phyloP scores from a whole-genome alignment of 2,329 filamentous ascomycete species.

The Pleoardoris graminearum region DNA sequence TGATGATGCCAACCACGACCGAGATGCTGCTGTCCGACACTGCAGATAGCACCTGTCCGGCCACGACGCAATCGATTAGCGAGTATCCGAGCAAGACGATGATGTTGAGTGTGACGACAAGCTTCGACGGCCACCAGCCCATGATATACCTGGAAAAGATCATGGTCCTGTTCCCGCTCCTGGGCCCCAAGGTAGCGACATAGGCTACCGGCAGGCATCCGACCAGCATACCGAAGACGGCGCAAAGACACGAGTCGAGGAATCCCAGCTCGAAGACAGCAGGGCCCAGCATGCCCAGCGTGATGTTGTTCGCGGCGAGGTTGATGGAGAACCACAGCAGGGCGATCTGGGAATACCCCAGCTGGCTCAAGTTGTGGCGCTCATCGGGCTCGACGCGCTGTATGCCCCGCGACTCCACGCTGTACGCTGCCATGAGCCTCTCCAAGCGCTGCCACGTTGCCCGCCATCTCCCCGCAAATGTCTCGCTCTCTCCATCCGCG shows the following conservation, averaged over 20 bases:
- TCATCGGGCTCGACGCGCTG: conserved; percentile 60
- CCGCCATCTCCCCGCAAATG: conserved; percentile 19
- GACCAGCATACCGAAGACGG: conserved; percentile 60
- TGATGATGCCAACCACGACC: conserved; percentile 66
- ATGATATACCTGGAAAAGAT: conserved; percentile 60
- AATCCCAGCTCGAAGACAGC: conserved; percentile 63
- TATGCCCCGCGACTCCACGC: conserved; percentile 64
- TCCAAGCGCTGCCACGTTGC: conserved; percentile 42
- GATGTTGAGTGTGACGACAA: conserved; percentile 65
- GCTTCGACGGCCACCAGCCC: conserved; percentile 68
- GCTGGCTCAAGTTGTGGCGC: conserved; percentile 55
- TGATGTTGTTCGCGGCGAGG: conserved; percentile 65
- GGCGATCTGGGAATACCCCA: conserved; percentile 61
- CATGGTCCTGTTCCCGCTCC: conserved; percentile 65
- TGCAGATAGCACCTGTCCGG: conserved; percentile 69
- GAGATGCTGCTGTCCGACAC: conserved; percentile 63
- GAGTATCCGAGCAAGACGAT: conserved; percentile 65
- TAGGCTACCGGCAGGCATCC: conserved; percentile 62
- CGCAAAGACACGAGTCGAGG: conserved; percentile 58
- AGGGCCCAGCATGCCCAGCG: conserved; percentile 65
- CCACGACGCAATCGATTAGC: conserved; percentile 67
- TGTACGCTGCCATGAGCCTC: conserved; percentile 52
- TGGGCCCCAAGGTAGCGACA: conserved; percentile 64
- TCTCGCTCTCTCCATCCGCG: conserved; percentile 1
- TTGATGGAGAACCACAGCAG: conserved; percentile 67